These are phyloP conservation scores for Aristolochia fimbriata DNA, from an alignment of 164 flowering plant genomes.

Conservation along the genomic window DNA sequence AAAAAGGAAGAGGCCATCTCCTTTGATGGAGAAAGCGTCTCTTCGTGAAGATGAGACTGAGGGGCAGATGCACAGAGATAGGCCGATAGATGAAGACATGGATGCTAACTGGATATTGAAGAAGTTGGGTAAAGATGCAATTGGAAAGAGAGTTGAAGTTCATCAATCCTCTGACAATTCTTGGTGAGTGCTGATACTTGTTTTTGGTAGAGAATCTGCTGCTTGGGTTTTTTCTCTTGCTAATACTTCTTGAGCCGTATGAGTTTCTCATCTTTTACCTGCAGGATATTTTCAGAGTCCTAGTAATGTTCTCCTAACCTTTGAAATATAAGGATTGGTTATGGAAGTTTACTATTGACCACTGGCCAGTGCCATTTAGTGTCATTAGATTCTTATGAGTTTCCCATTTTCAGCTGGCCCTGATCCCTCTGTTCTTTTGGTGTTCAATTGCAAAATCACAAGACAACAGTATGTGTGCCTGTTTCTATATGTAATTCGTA, in stretches of 20 bases:
- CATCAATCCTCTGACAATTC: slow-evolving; percentile 73
- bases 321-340: no score
- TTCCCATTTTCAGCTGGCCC: no score
- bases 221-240: background rate
- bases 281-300: background rate
- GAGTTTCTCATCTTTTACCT: background rate
- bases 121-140: slow-evolving; percentile 89
- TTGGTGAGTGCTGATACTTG: slow-evolving; percentile 47
- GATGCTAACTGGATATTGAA: slow-evolving; percentile 94
- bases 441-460: no score
- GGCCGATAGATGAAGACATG: slow-evolving; percentile 48
- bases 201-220: background rate
- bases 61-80: slow-evolving; percentile 24
- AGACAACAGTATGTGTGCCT: no score
- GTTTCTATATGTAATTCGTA: no score
- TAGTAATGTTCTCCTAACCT: no score
- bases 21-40: slow-evolving; percentile 29
- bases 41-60: slow-evolving; percentile 35
- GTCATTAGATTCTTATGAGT: no score
- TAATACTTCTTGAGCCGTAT: background rate
- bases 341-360: no score
- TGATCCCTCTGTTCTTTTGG: no score
- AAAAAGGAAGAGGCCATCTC: slow-evolving; percentile 79
- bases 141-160: slow-evolving; percentile 93
- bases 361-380: no score